Evolutionary conservation across 2,329 filamentous ascomycete genomes (phyloP).

Genomic region (Trichoderma asperellum): DNA sequence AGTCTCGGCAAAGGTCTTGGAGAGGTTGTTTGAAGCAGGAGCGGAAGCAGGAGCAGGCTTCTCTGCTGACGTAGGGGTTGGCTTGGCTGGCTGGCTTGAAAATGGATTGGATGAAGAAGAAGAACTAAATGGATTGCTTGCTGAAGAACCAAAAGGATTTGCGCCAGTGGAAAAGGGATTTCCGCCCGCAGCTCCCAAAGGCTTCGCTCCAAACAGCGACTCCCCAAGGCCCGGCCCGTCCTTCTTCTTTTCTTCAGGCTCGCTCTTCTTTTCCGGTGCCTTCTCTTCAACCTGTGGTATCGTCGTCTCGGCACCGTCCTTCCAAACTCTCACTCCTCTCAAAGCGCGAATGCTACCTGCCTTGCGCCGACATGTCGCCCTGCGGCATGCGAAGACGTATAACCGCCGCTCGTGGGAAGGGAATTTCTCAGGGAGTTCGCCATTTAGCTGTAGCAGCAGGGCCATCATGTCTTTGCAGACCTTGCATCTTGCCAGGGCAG

Average conservation of each 20-base stretch:
- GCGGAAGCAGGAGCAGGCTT: constrained; percentile 34
- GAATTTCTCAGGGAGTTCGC: constrained; percentile 83
- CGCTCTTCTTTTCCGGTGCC: constrained; percentile 38
- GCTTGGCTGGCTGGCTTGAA: constrained; percentile 42
- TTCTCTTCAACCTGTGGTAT: constrained; percentile 40
- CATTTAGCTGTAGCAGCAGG: constrained; percentile 87
- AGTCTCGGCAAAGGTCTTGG: constrained; percentile 71
- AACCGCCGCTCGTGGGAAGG: constrained; percentile 84
- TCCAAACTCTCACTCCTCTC: constrained; percentile 65
- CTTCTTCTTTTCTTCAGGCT: constrained; percentile 43
- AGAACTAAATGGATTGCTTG: constrained; percentile 41
- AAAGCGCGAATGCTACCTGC: constrained; percentile 79
- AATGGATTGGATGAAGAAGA: constrained; percentile 38
- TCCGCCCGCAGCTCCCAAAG: constrained; percentile 44
- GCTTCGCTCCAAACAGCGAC: constrained; percentile 69
- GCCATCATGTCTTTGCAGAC: constrained; percentile 83
- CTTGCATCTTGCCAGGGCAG: constrained; percentile 80
- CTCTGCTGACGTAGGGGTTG: constrained; percentile 37
- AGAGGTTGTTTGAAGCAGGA: constrained; percentile 43
- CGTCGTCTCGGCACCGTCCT: constrained; percentile 44
- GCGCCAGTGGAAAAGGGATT: constrained; percentile 65
- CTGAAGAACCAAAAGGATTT: constrained; percentile 52
- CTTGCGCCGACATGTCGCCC: constrained; percentile 78
- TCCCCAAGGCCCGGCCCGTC: constrained; percentile 61
- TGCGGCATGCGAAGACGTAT: constrained; percentile 82